Evolutionary conservation across 2,329 filamentous ascomycete genomes (phyloP).

Genomic region (Xylaria sp.): DNA sequence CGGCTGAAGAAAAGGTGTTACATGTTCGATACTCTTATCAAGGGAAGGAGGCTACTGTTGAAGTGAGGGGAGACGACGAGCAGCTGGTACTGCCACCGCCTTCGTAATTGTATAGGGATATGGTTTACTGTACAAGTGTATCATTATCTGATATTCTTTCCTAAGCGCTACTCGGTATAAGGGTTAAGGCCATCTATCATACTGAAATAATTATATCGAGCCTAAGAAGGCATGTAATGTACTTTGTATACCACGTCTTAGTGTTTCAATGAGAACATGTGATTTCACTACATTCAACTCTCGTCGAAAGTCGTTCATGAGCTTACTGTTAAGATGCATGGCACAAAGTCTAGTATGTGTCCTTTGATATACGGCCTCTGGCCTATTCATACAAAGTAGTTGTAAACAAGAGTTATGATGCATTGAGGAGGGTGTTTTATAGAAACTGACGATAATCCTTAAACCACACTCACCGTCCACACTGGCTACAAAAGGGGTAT

Average conservation of each 20-base stretch:
- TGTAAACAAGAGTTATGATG: neutral
- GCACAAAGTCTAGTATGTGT: too few relatives aligned
- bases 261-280: neutral
- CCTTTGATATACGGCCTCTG: too few relatives aligned
- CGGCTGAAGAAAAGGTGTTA: slow-evolving; percentile 57
- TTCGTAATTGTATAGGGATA: neutral
- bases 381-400: neutral
- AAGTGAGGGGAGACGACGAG: slow-evolving; percentile 50
- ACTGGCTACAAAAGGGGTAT: slow-evolving; percentile 6
- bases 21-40: slow-evolving; percentile 58
- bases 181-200: too few relatives aligned
- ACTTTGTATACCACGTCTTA: too few relatives aligned
- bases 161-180: too few relatives aligned
- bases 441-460: neutral
- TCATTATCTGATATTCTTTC: neutral
- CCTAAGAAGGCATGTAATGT: too few relatives aligned
- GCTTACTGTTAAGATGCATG: neutral
- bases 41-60: slow-evolving; percentile 50
- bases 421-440: slow-evolving; percentile 1
- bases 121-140: neutral
- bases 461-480: neutral
- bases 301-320: too few relatives aligned
- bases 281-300: neutral
- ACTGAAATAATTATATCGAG: too few relatives aligned
- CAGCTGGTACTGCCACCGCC: neutral